These are phyloP conservation scores for Aristolochia contorta DNA, from an alignment of 164 flowering plant species.

Conservation along the genomic window DNA sequence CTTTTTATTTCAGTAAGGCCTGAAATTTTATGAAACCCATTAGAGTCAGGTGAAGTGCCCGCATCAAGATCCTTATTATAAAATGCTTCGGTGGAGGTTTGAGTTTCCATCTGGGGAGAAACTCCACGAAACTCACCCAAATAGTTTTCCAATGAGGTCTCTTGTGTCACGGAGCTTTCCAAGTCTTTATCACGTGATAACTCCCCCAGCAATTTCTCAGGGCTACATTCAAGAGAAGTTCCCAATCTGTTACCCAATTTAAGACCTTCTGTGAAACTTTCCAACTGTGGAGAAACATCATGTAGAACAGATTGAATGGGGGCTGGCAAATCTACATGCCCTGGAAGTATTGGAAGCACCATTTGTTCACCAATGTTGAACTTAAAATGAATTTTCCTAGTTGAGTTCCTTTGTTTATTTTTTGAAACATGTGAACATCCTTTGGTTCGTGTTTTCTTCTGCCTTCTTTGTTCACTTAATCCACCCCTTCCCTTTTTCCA, in stretches of 20 bases:
- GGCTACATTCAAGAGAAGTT: background rate
- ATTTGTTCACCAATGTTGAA: conserved; percentile 19
- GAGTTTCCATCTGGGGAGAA: conserved; percentile 17
- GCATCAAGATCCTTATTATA: conserved; percentile 32
- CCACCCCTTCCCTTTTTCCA: conserved; percentile 12
- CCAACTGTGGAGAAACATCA: conserved; percentile 10
- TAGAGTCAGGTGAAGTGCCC: conserved; percentile 80
- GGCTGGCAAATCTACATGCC: conserved; percentile 19
- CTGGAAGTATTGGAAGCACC: conserved; percentile 15
- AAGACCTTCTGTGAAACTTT: conserved; percentile 1
- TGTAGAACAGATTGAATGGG: conserved; percentile 3
- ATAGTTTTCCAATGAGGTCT: conserved; percentile 21
- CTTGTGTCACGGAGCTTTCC: conserved; percentile 16
- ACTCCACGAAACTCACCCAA: conserved; percentile 12
- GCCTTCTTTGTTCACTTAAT: conserved; percentile 16
- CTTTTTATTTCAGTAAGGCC: background rate
- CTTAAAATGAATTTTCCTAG: conserved; percentile 33
- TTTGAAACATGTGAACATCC: conserved; percentile 16
- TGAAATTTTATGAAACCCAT: background rate
- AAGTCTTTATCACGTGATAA: conserved; percentile 13
- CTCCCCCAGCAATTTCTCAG: background rate
- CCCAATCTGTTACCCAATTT: no score
- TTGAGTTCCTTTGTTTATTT: conserved; percentile 17
- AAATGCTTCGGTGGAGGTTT: conserved; percentile 18
- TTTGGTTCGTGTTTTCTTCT: conserved; percentile 14